Base-by-base conservation (phyloP, 2,329 filamentous ascomycete species). In the Colletotrichum lupini region DNA sequence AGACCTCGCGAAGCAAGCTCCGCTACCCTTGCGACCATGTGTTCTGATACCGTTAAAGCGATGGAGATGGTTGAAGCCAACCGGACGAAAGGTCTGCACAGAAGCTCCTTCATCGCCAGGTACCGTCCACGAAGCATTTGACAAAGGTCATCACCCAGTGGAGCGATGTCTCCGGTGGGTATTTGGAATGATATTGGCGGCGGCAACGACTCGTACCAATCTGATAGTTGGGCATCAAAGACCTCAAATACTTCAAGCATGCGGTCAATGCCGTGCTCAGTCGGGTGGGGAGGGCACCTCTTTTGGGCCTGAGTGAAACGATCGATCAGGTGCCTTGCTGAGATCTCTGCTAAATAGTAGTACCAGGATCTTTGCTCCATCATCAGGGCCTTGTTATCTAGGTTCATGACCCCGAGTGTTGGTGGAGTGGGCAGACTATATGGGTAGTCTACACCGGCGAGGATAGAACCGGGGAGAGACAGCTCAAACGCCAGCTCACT, bases 331-430 rank as follows among this genome's bases (percentile, higher is more conserved):
- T 65, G 71, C 8, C 67, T 46, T 3, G 73, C 71, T 5, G 73
- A 62, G 14, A 75, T 67, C 46, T 75, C 73, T 52, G 73, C 73
- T 3, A 75, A 46, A 16, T 74, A 75, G 49, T 75, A 75, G 16
- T 75, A 73, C 73, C 73, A 75, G 28, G 42, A 75, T 26, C 73
- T 32, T 22, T 75, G 66, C 6, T 75, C 73, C 69, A 46, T 59
- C 49, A 71, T 46, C n/a, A 71, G 67, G 9, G 19, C 5, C 28
- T 73, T 73, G 56, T 61, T 73, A 22, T 71, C 71, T 5, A 62
- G 37, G 24, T 30, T 74, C 60, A 32, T 46, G 4, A 55, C 60
- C 3, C 60, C 64, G 1, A 69, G 70, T 5, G 55, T 64, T 12
- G 71, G 71, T 1, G 73, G 73, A 2, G 46, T 63, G 3, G 73